A percentile compares a stretch with the other conserved stretches of the same genome.
These are phyloP conservation scores for Pichia sp. DNA, from an alignment of 1,139 yeast genomes.

Conservation along the genomic window DNA sequence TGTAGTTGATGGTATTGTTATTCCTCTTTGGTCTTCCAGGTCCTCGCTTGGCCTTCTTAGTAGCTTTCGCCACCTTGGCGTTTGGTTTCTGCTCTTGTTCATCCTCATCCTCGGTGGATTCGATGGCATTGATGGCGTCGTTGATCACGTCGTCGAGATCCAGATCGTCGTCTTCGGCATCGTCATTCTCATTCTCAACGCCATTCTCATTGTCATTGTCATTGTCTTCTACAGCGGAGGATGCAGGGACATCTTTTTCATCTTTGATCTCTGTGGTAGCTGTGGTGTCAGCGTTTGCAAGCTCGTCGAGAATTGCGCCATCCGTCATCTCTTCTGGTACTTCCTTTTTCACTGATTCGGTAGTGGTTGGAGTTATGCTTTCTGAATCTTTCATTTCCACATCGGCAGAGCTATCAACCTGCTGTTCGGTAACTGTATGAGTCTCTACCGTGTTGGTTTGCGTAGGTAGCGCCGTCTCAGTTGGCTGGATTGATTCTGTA, in stretches of 20 bases:
- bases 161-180: not conserved
- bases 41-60: conserved; percentile 2
- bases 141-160: conserved; percentile 2
- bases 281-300: too few species aligned
- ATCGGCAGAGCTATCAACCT: not conserved
- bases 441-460: too few species aligned
- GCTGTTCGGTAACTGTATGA: not conserved
- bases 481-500: too few species aligned
- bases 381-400: too few species aligned
- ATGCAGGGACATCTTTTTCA: too few species aligned
- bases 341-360: not conserved
- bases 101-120: not conserved
- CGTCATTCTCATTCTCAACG: not conserved
- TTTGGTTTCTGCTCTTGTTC: not conserved
- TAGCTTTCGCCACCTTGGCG: not conserved
- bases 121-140: not conserved
- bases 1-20: conserved; percentile 26
- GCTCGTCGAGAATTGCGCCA: too few species aligned
- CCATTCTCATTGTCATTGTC: not conserved
- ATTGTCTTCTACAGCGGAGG: not conserved
- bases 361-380: not conserved
- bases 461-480: too few species aligned
- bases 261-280: too few species aligned
- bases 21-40: conserved; percentile 24
- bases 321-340: too few species aligned